These are phyloP conservation scores for Xylaria sp. DNA, from an alignment of 2,329 filamentous ascomycete species.

Conservation along the genomic window DNA sequence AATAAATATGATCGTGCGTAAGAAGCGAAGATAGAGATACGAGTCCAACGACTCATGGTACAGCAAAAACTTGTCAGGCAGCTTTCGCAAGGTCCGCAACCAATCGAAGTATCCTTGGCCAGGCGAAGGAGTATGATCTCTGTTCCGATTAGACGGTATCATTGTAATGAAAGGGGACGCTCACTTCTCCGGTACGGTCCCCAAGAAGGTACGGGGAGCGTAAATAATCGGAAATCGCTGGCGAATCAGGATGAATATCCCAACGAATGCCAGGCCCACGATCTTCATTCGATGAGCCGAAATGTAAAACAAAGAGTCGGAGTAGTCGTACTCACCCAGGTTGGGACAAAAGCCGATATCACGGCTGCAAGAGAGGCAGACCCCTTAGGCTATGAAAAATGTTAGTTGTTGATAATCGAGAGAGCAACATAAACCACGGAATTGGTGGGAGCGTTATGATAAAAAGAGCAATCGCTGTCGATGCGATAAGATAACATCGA, in stretches of 20 bases:
- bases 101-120: conserved; percentile 44
- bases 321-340: conserved; percentile 42
- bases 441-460: not conserved
- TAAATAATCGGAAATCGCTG: conserved; percentile 46
- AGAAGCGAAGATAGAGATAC: conserved; percentile 86
- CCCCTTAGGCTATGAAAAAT: conserved; percentile 41
- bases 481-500: not conserved
- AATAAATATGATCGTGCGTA: conserved; percentile 79
- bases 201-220: conserved; percentile 47
- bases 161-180: conserved; percentile 3
- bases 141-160: conserved; percentile 35
- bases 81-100: conserved; percentile 52
- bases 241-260: conserved; percentile 45
- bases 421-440: not conserved
- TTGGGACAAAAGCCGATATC: conserved; percentile 47
- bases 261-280: conserved; percentile 44
- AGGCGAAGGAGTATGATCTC: conserved; percentile 46
- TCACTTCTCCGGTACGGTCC: conserved; percentile 47
- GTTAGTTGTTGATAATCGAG: conserved; percentile 1
- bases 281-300: conserved; percentile 40
- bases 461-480: not conserved
- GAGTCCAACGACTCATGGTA: conserved; percentile 90
- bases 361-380: conserved; percentile 47
- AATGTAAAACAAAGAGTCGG: not conserved
- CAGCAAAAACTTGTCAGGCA: conserved; percentile 80